A percentile compares a stretch with the other conserved stretches of the same genome.
Evolutionary conservation across 371 early-diverging fungal species (phyloP).

Genomic region (Capillidium heterosporum): DNA sequence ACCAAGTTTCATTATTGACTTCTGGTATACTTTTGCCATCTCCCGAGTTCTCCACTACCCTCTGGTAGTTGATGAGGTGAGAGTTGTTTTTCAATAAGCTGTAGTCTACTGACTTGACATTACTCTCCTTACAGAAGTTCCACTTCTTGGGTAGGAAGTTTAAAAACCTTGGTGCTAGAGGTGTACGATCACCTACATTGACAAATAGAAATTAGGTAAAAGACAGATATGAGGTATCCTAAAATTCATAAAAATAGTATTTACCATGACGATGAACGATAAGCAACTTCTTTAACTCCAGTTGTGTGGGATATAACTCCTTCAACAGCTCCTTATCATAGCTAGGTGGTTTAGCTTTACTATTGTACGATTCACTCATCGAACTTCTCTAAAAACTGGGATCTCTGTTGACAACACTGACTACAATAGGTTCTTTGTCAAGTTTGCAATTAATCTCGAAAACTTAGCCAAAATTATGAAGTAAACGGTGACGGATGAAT

Average conservation of each 20-base stretch:
- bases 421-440: too few species aligned
- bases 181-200: constrained; percentile 2
- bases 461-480: too few species aligned
- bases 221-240: not conserved
- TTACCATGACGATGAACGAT: constrained; percentile 6
- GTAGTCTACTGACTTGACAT: not conserved
- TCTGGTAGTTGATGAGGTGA: too few species aligned
- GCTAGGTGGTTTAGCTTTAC: not conserved
- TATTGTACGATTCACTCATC: too few species aligned
- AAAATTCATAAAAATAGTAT: not conserved
- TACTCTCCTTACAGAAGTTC: not conserved
- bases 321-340: not conserved
- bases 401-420: too few species aligned
- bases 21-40: not conserved
- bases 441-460: too few species aligned
- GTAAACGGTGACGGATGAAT: too few species aligned
- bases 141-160: not conserved
- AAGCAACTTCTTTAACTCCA: constrained; percentile 3
- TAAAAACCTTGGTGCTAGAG: not conserved
- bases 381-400: too few species aligned
- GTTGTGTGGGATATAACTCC: not conserved
- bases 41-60: not conserved
- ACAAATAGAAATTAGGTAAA: not conserved
- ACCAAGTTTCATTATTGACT: not conserved
- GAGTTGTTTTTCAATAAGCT: too few species aligned